Evolutionary conservation across 163 green algal species (phyloP).

Genomic region (Trebouxia gelatinosa): DNA sequence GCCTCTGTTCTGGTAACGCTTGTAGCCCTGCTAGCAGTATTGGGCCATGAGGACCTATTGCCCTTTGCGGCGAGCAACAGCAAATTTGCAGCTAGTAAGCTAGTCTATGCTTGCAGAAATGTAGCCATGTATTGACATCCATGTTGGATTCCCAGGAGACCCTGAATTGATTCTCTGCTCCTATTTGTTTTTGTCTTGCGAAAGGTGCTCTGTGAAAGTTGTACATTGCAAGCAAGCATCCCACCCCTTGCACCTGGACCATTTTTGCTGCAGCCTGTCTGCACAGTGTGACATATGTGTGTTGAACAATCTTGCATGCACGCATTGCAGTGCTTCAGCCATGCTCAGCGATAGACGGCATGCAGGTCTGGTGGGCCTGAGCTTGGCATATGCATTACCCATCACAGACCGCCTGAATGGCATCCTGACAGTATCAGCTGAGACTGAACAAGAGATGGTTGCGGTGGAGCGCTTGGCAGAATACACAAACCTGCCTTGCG

Average conservation of each 20-base stretch:
- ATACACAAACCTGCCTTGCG: slow-evolving; percentile 42
- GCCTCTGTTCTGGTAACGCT: slow-evolving; percentile 38
- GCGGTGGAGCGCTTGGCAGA: slow-evolving; percentile 75
- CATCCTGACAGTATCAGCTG: slow-evolving; percentile 71
- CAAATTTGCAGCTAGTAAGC: slow-evolving; percentile 27
- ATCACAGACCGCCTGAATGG: slow-evolving; percentile 82
- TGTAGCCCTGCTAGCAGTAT: slow-evolving; percentile 35
- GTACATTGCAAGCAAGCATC: no score
- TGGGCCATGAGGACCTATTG: slow-evolving; percentile 33
- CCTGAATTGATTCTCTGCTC: no score
- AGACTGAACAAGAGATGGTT: slow-evolving; percentile 85
- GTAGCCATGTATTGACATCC: no score
- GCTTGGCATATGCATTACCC: slow-evolving; percentile 78
- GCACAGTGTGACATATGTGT: not conserved
- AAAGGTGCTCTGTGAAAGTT: no score
- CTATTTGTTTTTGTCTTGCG: no score
- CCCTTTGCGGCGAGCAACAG: slow-evolving; percentile 19
- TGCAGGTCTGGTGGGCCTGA: slow-evolving; percentile 56
- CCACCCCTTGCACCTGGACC: no score
- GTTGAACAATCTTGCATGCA: no score
- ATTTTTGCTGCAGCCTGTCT: not conserved
- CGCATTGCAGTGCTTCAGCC: not conserved
- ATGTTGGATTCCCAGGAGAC: no score
- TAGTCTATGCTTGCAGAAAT: not conserved
- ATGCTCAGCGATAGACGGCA: not conserved